phyloP scores from a whole-genome alignment of 2,329 filamentous ascomycete genomes.

The Beauveria pseudobassiana region DNA sequence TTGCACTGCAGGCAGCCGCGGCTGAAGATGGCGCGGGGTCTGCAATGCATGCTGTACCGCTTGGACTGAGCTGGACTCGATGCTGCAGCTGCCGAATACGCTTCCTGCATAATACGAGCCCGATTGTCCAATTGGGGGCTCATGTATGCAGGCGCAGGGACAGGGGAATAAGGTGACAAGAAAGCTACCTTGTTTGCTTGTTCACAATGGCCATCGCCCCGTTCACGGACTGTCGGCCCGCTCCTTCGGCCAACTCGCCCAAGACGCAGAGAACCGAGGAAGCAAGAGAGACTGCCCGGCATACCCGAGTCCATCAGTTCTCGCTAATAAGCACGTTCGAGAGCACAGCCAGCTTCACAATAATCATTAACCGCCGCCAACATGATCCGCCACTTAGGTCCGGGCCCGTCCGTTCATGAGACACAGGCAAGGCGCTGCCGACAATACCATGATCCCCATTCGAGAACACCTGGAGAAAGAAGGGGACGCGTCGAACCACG shows the following conservation, averaged over 20 bases:
- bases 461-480: not conserved
- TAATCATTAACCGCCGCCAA: not conserved
- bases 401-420: not conserved
- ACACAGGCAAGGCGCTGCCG: not conserved
- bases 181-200: not conserved
- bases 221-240: not conserved
- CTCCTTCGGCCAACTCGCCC: not conserved
- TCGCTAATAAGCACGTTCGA: not conserved
- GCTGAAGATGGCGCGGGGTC: constrained; percentile 3
- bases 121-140: not conserved
- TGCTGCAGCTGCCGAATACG: not conserved
- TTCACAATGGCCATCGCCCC: not conserved
- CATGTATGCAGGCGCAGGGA: not conserved
- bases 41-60: not conserved
- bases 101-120: not conserved
- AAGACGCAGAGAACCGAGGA: not conserved
- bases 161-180: not conserved
- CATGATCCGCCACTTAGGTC: not conserved
- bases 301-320: not conserved
- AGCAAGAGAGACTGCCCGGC: not conserved
- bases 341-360: not conserved
- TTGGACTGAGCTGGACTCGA: not conserved
- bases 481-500: not conserved
- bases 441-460: not conserved
- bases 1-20: not conserved